phyloP scores from a whole-genome alignment of 176 grass and related monocot species.

The Juncus effusus region DNA sequence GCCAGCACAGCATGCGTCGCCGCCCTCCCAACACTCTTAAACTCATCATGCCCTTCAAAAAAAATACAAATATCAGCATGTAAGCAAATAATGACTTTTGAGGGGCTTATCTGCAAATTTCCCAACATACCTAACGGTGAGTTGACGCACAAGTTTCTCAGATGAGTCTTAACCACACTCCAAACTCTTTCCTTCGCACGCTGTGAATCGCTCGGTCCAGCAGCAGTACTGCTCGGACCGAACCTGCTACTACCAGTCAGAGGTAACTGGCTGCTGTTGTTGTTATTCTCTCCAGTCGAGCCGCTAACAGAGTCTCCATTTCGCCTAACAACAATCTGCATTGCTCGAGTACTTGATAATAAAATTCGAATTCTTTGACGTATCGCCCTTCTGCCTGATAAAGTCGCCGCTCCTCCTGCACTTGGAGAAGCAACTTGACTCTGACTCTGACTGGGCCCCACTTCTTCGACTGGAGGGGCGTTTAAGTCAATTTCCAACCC shows the following conservation, averaged over 20 bases:
- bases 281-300: slow-evolving; percentile 4
- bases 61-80: slow-evolving; percentile 28
- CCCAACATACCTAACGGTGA: slow-evolving; percentile 42
- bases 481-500: slow-evolving; percentile 70
- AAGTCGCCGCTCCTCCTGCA: slow-evolving; percentile 38
- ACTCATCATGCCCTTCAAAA: slow-evolving; percentile 36
- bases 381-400: slow-evolving; percentile 51
- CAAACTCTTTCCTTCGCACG: slow-evolving; percentile 53
- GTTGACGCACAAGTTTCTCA: slow-evolving; percentile 36
- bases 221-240: slow-evolving; percentile 32
- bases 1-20: slow-evolving; percentile 39
- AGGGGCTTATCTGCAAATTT: no score
- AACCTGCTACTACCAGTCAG: slow-evolving; percentile 32
- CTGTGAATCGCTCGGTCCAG: slow-evolving; percentile 42
- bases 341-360: slow-evolving; percentile 33
- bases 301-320: slow-evolving; percentile 4
- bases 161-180: slow-evolving; percentile 43
- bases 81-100: slow-evolving; percentile 2
- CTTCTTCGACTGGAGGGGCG: slow-evolving; percentile 47
- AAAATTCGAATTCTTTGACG: slow-evolving; percentile 47
- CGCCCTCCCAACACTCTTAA: slow-evolving; percentile 32
- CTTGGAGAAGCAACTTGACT: slow-evolving; percentile 33
- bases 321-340: slow-evolving; percentile 25
- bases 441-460: slow-evolving; percentile 27
- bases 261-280: not conserved